Evolutionary conservation across 768 basidiomycete species (phyloP).

Genomic region (Jaapia argillacea): DNA sequence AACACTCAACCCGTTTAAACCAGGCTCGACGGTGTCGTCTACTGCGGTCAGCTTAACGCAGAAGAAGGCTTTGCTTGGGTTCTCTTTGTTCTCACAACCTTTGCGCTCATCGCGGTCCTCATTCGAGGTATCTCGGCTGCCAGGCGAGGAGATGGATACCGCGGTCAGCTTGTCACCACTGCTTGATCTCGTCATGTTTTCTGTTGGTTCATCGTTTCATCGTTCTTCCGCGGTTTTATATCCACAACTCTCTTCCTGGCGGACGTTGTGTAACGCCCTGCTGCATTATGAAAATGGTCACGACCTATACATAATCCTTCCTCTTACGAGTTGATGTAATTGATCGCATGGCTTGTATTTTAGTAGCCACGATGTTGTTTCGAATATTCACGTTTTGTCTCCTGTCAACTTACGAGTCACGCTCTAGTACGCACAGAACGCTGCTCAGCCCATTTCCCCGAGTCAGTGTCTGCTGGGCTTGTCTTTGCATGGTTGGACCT

Average conservation of each 20-base stretch:
- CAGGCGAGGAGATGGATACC: slow-evolving; percentile 57
- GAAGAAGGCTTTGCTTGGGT: slow-evolving; percentile 70
- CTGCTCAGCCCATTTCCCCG: too few relatives aligned
- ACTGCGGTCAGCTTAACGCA: slow-evolving; percentile 73
- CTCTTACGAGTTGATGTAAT: too few relatives aligned
- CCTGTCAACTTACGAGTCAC: too few relatives aligned
- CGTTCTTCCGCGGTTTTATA: background rate
- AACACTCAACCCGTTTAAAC: slow-evolving; percentile 10
- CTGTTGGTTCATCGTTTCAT: background rate
- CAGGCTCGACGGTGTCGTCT: slow-evolving; percentile 36
- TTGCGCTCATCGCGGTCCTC: slow-evolving; percentile 48
- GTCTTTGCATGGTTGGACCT: too few relatives aligned
- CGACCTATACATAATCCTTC: too few relatives aligned
- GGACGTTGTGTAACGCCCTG: too few relatives aligned
- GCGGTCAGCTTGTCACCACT: slow-evolving; percentile 36
- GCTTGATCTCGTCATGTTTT: background rate
- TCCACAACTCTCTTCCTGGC: background rate
- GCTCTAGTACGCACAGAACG: too few relatives aligned
- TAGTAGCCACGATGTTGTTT: too few relatives aligned
- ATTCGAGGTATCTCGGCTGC: slow-evolving; percentile 49
- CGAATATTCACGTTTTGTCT: too few relatives aligned
- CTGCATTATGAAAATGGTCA: too few relatives aligned
- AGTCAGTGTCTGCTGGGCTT: too few relatives aligned
- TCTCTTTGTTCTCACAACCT: slow-evolving; percentile 55
- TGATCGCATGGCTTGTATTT: too few relatives aligned